Base-by-base conservation (phyloP, 805 yeast species). In the Metschnikowia aberdeeniae region DNA sequence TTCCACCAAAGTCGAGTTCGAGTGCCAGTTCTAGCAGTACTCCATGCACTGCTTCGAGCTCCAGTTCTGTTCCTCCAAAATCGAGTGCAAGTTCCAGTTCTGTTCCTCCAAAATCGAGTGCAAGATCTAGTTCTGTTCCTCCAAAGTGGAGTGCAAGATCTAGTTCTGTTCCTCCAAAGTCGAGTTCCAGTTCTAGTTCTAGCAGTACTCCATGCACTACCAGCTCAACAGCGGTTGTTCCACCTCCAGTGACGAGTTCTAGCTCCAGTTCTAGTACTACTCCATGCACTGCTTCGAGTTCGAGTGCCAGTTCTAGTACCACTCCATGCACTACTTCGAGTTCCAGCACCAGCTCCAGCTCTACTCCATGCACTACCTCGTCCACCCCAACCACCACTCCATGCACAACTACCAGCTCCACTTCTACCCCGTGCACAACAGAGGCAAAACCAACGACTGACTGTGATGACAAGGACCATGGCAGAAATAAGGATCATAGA, bases 161-260 rank as follows among this genome's bases (percentile, higher is more conserved):
- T 6, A 19, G 20, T 27, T 7, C 37, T n/a, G n/a, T n/a, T n/a
- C n/a, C n/a, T n/a, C n/a, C n/a, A n/a, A n/a, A n/a, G n/a, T 7
- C 22, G 10, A 20, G 30, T 6, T 14, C 37, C 9, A 14, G 27
- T 12, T 24, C 31, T 6, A 13, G 22, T 19, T 19, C 35, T 22
- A 30, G 29, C 29, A 38, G 42, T 13, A 39, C 40, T 22, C 27
- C 40, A 34, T 34, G 39, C 30, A 29, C 29, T 13, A 30, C 17
- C 17, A 17, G 17, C 31, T 5, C 7, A n/a, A 3, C 20, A 32
- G 1, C 44, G 44, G 12, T 27, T 27, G 27, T 20, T 32, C 41
- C 44, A 24, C 17, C 17, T 17, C 31, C 40, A 27, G 17, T 17
- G 17, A 37, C 47, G 9, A 17, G 35, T 7, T 4, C 27, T 4